Conservation (phyloP, 495 filamentous ascomycete species). For the Hypoxylon cercidicola region DNA sequence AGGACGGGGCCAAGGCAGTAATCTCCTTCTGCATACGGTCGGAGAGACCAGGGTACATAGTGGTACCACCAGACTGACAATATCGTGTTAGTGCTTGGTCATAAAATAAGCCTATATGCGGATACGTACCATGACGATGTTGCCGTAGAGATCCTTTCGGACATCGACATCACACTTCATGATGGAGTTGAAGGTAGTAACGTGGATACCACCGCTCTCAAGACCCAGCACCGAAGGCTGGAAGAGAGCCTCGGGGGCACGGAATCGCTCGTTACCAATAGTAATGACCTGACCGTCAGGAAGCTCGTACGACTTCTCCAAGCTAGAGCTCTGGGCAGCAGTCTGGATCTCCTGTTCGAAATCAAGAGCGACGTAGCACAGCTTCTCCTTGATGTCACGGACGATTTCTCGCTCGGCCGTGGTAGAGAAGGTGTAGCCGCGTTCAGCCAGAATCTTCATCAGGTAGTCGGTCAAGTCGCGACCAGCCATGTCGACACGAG, state of each 20-base stretch:
- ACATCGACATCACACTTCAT: constrained; percentile 99
- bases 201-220: constrained; percentile 98
- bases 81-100: constrained; percentile 38
- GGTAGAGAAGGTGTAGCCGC: constrained; percentile 99
- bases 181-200: constrained; percentile 99
- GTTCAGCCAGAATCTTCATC: constrained; percentile 99
- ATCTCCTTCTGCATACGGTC: constrained; percentile 99
- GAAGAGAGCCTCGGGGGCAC: constrained; percentile 99
- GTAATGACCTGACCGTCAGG: constrained; percentile 99
- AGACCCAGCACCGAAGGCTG: constrained; percentile 98
- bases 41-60: constrained; percentile 99
- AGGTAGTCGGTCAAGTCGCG: constrained; percentile 99
- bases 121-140: constrained; percentile 96
- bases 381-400: constrained; percentile 99
- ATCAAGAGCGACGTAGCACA: constrained; percentile 99
- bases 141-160: constrained; percentile 98
- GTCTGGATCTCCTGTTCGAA: constrained; percentile 99
- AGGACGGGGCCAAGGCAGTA: constrained; percentile 97
- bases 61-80: constrained; percentile 93
- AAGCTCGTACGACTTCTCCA: constrained; percentile 99
- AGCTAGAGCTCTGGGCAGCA: constrained; percentile 91
- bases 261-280: constrained; percentile 99
- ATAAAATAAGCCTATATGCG: neutral
- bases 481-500: constrained; percentile 99
- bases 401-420: constrained; percentile 99